These are phyloP conservation scores for Persicaria tinctoria DNA, from an alignment of 148 eudicot species.

Conservation along the genomic window DNA sequence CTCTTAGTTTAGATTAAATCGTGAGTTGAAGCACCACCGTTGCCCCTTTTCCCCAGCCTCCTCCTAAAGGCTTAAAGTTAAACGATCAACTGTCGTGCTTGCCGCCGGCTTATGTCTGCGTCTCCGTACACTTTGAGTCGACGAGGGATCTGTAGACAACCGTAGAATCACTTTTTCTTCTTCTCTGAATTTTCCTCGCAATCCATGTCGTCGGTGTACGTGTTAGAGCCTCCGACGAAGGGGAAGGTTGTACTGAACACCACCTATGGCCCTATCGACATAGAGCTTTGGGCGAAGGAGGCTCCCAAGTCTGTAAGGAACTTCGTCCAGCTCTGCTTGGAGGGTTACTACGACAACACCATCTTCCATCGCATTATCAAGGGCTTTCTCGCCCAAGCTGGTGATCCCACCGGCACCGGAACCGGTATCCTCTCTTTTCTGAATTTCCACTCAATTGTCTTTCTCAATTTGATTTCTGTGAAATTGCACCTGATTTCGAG, in stretches of 20 bases:
- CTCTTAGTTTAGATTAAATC: too few species aligned
- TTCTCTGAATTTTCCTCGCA: neutral
- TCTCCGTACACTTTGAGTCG: neutral
- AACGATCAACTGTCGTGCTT: too few species aligned
- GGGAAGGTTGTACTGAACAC: conserved; percentile 81
- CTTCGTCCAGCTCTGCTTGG: conserved; percentile 84
- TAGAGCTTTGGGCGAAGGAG: conserved; percentile 97
- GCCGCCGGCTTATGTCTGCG: too few species aligned
- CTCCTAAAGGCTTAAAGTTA: too few species aligned
- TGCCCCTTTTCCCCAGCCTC: too few species aligned
- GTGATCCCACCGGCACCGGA: conserved; percentile 86
- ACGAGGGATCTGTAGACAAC: neutral
- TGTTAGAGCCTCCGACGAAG: conserved; percentile 89
- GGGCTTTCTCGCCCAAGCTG: conserved; percentile 80
- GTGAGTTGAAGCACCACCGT: too few species aligned
- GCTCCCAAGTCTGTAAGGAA: conserved; percentile 88
- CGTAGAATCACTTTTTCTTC: neutral
- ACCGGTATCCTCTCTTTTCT: conserved; percentile 30
- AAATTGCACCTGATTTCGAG: neutral
- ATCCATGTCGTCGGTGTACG: conserved; percentile 75
- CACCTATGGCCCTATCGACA: conserved; percentile 74
- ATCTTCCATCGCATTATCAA: conserved; percentile 85
- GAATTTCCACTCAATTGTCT: neutral
- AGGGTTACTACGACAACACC: conserved; percentile 73
- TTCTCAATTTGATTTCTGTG: neutral